Base-by-base conservation (phyloP, 345 rosid species). In the Streptanthus diversifolius region DNA sequence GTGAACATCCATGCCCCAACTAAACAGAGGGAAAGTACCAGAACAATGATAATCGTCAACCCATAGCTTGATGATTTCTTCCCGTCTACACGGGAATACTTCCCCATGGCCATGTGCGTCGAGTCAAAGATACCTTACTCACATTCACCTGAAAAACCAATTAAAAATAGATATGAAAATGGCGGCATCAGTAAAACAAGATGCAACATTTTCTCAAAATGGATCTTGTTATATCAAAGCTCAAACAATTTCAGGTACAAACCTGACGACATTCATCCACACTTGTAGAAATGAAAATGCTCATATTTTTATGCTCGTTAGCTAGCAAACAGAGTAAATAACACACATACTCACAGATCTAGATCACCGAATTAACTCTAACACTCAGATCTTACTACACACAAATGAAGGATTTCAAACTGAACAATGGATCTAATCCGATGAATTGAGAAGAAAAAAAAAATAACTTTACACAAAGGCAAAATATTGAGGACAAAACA, bases 1-100 rank as follows among this genome's bases (percentile, higher is more conserved):
- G 84, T 85, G 61, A 89, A 80, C 87, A 83, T 88, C 97, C 98
- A 93, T 30, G 83, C 77, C 55, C 95, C 98, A 74, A 89, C 83
- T 63, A 93, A 82, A 81, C 88, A 83, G 21, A 89, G 63, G 15
- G 85, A 84, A 66, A 89, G 76, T 40, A 89, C 12, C 18, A 83
- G 71, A 54, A 81, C 87, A 52, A 85, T 57, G 12, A 82, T 81
- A 56, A 87, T 80, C 1, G 88, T 84, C n/a, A 86, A 86, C 22
- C 91, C 87, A 75, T 82, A 82, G 69, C 74, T 77, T 3, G 92
- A 74, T n/a, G 90, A 81, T 64, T 83, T 88, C 79, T 85, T 81
- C 76, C 84, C 86, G 55, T 89, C 96, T 74, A 89, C 76, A 54
- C 87, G 83, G 41, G 88, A 82, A 70, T 83, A 83, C 79, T 83